Evolutionary conservation across 768 basidiomycete genomes (phyloP), one percentile per base, ranked within the genome.

Genomic region (Kwoniella pini): DNA sequence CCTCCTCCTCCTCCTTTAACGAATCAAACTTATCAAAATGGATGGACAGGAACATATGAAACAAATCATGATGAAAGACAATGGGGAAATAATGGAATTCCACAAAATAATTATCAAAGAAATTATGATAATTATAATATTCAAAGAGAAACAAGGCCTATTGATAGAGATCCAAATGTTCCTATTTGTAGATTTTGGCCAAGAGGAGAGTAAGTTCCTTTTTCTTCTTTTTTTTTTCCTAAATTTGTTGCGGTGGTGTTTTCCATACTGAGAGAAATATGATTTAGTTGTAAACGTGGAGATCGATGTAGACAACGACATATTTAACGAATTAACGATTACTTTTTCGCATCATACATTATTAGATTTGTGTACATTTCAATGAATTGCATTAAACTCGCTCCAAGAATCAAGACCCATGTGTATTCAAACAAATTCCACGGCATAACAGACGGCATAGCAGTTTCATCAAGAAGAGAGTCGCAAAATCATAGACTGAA

Each of bases 191-290:
- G 53, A 26, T 62, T 56, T 48, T 62, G 61, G 61, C 19, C 54
- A 1, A 49, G 54, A 52, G 59, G 59, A 43, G 46, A 62, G 61
- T 62, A 48, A 62, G 61, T 62, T 49, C 17, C 24, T n/a, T n/a
- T n/a, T n/a, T n/a, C n/a, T n/a, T n/a, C n/a, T n/a, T n/a, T n/a
- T n/a, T n/a, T n/a, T n/a, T n/a, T n/a, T n/a, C n/a, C n/a, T n/a
- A n/a, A n/a, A n/a, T n/a, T n/a, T n/a, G n/a, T n/a, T n/a, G n/a
- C n/a, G n/a, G n/a, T n/a, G n/a, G n/a, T n/a, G n/a, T n/a, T n/a
- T n/a, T n/a, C n/a, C 22, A 12, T 11, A 33, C 27, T 24, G 38
- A 22, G 27, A n/a, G 12, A 17, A 36, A 46, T 39, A 12, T 33
- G 5, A 22, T 22, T 1, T 27, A 58, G 57, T 30, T 58, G 57